phyloP scores from a whole-genome alignment of 129 eudicot species.

The Flaveria sonorensis region DNA sequence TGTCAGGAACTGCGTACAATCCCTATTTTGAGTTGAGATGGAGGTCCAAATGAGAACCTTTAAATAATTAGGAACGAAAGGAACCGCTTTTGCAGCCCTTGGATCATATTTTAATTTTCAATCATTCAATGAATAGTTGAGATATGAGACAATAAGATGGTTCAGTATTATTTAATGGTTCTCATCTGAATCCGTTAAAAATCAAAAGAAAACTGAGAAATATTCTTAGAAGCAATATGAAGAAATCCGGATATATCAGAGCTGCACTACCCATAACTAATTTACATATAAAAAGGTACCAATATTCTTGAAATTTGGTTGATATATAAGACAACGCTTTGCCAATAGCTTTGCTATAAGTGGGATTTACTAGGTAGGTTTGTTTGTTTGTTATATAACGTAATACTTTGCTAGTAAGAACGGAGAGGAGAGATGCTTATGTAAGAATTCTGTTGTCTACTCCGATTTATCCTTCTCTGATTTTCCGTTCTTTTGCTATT shows the following conservation, averaged over 20 bases:
- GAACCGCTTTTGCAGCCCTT: background rate
- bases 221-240: background rate
- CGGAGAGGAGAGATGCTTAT: too few species aligned
- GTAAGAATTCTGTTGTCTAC: too few species aligned
- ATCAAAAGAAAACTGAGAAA: background rate
- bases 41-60: background rate
- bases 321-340: background rate
- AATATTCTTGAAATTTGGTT: background rate
- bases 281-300: background rate
- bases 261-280: background rate
- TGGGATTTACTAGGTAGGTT: too few species aligned
- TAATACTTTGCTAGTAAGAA: too few species aligned
- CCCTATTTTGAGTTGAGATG: background rate
- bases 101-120: too few species aligned
- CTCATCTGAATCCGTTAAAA: background rate
- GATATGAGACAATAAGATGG: background rate
- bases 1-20: slow-evolving; percentile 5
- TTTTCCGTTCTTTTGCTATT: too few species aligned
- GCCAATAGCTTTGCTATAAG: too few species aligned
- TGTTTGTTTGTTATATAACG: too few species aligned
- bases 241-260: background rate
- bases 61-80: background rate
- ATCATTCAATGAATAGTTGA: background rate
- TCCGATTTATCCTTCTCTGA: too few species aligned
- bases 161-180: background rate